Evolutionary conservation across 768 basidiomycete genomes (phyloP), one percentile per base, ranked within the genome.

Genomic region (Auricularia sp.): DNA sequence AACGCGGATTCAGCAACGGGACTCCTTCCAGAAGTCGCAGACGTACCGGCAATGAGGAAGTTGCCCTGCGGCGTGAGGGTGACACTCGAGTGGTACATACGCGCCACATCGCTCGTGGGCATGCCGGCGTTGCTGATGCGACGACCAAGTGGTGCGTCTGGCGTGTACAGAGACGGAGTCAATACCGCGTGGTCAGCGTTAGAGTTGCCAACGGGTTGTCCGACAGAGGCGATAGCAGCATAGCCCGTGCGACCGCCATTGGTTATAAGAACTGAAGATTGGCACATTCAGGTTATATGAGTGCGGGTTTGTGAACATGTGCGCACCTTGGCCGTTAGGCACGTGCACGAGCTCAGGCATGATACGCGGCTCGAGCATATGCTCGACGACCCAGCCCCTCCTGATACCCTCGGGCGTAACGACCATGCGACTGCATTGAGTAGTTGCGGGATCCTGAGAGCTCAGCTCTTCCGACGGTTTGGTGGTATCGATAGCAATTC

Each of bases 1-100:
- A 44, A 18, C 18, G 10, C 43, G 29, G 29, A 29, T 29, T 44
- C 43, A 10, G 43, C 18, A 44, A 11, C 2, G 43, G 43, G 10
- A 44, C 18, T 10, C 11, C 11, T 11, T 10, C 10, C 43, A 44
- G 47, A 51, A 21, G 6, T 6, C 47, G 1, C 14, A 3, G 43
- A 44, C 18, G 1, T 51, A 65, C 90, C 90, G 23, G 90, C 86
- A 64, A 93, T 84, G 86, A 93, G 84, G 61, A 92, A 74, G 62
- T 82, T 80, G 3, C 85, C 91, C 36, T 75, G 76, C 7, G 90
- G 90, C 8, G 88, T 87, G 70, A 91, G 75, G 18, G 87, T 90
- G 58, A 90, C 91, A 0, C 88, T 84, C 1, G 70, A 70, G 64
- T 76, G 75, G 67, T 77, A 77, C 68, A 77, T 54, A 29, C 76